Evolutionary conservation across 2,329 filamentous ascomycete species (phyloP).

Genomic region (Aspergillus piperis): DNA sequence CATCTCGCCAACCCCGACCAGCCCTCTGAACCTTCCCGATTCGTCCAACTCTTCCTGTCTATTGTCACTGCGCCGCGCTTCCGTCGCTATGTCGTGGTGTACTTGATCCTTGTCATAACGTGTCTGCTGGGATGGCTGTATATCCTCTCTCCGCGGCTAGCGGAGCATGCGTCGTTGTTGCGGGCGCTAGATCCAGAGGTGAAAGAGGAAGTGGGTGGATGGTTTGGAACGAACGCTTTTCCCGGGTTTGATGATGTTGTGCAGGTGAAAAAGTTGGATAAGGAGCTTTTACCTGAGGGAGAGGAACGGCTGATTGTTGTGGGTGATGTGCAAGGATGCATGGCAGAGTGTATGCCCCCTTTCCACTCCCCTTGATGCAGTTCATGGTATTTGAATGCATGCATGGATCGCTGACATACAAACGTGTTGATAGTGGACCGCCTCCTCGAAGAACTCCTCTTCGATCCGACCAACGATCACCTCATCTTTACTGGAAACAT

Average conservation of each 20-base stretch:
- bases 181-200: constrained; percentile 34
- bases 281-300: constrained; percentile 46
- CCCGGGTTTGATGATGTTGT: constrained; percentile 54
- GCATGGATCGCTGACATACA: background rate
- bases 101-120: constrained; percentile 34
- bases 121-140: constrained; percentile 38
- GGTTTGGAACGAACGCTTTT: constrained; percentile 51
- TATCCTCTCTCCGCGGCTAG: constrained; percentile 32
- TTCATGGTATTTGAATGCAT: background rate
- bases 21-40: constrained; percentile 22
- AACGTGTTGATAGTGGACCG: constrained; percentile 42
- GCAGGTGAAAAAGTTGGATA: constrained; percentile 53
- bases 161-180: constrained; percentile 34
- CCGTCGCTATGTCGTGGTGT: constrained; percentile 42
- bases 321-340: constrained; percentile 92
- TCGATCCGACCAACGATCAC: constrained; percentile 66
- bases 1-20: constrained; percentile 23
- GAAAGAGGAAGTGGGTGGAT: constrained; percentile 32
- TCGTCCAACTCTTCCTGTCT: constrained; percentile 31
- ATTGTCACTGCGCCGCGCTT: constrained; percentile 44
- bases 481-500: constrained; percentile 76
- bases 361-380: background rate
- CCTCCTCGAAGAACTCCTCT: constrained; percentile 68
- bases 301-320: constrained; percentile 70
- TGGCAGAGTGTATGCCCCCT: constrained; percentile 57